Evolutionary conservation across 495 filamentous ascomycete species (phyloP).

Genomic region (Aspergillus saccharolyticus): DNA sequence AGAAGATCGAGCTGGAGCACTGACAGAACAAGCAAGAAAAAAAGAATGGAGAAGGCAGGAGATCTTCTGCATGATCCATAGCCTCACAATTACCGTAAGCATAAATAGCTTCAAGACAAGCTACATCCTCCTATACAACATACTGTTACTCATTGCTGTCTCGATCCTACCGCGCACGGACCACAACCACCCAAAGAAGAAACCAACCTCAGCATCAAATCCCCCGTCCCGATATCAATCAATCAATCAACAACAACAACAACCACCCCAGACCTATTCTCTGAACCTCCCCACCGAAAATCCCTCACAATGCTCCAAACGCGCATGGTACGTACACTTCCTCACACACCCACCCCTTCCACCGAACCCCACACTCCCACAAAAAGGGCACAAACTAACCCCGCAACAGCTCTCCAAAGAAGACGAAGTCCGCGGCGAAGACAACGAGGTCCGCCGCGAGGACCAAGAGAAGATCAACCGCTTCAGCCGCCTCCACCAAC

Average conservation of each 20-base stretch:
- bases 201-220: neutral
- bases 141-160: no score
- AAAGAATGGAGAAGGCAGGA: no score
- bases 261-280: neutral
- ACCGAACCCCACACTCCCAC: neutral
- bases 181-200: slow-evolving; percentile 4
- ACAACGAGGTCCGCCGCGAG: slow-evolving; percentile 87
- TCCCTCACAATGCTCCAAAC: slow-evolving; percentile 36
- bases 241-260: slow-evolving; percentile 1
- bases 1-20: no score
- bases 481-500: slow-evolving; percentile 91
- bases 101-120: no score
- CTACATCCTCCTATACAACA: no score
- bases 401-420: slow-evolving; percentile 75
- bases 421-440: slow-evolving; percentile 72
- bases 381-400: neutral
- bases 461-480: slow-evolving; percentile 99
- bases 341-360: slow-evolving; percentile 4
- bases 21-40: no score
- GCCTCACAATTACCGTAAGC: no score
- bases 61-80: no score
- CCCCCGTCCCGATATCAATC: neutral
- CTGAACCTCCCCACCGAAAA: neutral
- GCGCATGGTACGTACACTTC: slow-evolving; percentile 35
- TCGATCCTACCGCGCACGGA: neutral